Base-by-base conservation (phyloP, 2,329 filamentous ascomycete genomes). In the Colletotrichum gigasporum region DNA sequence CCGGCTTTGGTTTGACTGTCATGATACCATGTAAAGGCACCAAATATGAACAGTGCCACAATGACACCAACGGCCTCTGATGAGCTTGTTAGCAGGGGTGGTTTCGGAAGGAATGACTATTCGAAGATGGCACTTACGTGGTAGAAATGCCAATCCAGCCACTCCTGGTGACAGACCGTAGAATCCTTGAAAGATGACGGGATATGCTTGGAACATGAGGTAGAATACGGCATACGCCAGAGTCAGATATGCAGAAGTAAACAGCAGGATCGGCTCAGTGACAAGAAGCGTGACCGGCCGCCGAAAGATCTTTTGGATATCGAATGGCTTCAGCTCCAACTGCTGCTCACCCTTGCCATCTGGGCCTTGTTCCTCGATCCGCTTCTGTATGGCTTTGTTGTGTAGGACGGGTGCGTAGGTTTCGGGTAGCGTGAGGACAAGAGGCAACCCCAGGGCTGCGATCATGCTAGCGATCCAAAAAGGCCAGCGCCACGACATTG, bases 171-270 rank as follows among this genome's bases (percentile, higher is more conserved):
- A 79, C 70, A 84, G 83, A 16, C 78, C 76, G 20, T 83, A 82
- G 52, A 74, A 70, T 14, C 73, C 67, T 69, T 82, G 73, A 53
- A 79, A 85, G 2, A 85, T 78, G 22, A 84, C 83, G 0, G 82
- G 82, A 69, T 82, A 85, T 4, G 83, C 83, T 26, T 79, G 79
- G 69, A 85, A 85, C 55, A 84, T 73, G 72, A 85, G 82, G 67
- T 85, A 86, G 28, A 85, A 75, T 5, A 82, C 80, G 16, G 83
- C 80, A 63, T 85, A 86, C 3, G 82, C 76, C 55, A 86, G 79
- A 2, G 83, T 79, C 65, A 85, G 78, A 68, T 85, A 85, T 0
- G 76, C 69, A 2, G 80, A 82, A 5, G 84, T 78, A 1, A 80
- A 71, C 2, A 84, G 70, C 14, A 86, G 80, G 39, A 86, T 85